Evolutionary conservation across 1,284 basidiomycete genomes (phyloP), one percentile per base, ranked within the genome.

Genomic region (Malassezia yamatoensis): DNA sequence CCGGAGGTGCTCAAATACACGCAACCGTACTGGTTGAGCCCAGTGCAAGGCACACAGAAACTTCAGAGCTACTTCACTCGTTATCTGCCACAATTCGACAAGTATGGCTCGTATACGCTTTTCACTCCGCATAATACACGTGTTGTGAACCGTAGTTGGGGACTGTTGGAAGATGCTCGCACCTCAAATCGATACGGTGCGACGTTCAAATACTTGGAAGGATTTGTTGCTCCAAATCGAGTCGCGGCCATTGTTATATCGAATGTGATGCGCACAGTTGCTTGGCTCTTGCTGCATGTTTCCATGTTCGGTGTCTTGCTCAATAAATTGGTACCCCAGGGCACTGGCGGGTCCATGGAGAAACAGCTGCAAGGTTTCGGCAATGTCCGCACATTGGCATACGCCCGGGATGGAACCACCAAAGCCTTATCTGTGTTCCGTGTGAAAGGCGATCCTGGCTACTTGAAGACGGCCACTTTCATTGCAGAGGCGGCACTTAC

Each of bases 381-480:
- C 24, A 21, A 55, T 20, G 43, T 63, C 18, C 54, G 64, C 35
- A 62, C 35, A 77, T 80, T 20, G 70, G 77, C 48, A 66, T 76
- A 5, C 70, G 77, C 15, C 75, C 79, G 7, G 78, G 79, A 5
- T 76, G 79, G 16, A 76, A 81, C 15, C 1, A 55, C 61, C 8
- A 43, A 58, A 41, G 77, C 80, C 46, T 81, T 85, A 29, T 83
- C 84, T 61, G 82, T 79, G 1, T 79, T 81, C 36, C 75, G 83
- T 49, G 84, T 82, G 1, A 78, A 82, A 40, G 86, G 86, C n/a
- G 87, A 90, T 68, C 85, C 87, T 3, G 87, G 88, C 2, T 89
- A 90, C 75, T 72, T 81, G n/a, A 75, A 83, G 35, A 84, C 86
- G 1, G 78, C 84, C 5, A 76, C 84, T 39, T 82, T 90, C 79